Evolutionary conservation across 306 rosid species (phyloP), one percentile per base, ranked within the genome.

Genomic region (Pyrus bretschneideri): DNA sequence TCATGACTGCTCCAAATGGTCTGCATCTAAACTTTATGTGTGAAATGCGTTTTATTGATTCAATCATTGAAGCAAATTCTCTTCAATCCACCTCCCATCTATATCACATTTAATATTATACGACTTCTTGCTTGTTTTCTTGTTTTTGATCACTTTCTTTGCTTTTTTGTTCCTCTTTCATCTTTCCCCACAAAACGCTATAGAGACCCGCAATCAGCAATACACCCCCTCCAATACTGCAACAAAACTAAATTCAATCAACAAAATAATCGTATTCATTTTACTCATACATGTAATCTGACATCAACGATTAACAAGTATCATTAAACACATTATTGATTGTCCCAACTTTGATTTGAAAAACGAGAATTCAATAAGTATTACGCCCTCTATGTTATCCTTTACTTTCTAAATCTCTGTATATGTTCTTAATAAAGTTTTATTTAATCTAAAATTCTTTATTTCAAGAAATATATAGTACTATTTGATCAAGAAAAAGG

Each of bases 171-270:
- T 78, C 82, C 54, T 92, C 97, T 51, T 73, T 92, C 60, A 81
- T 89, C 87, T 95, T 95, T 31, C 93, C 98, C 97, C 97, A 95
- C 76, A 95, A 76, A 7, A 92, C 96, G 14, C 86, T 81, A 31
- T 95, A 95, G 13, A 95, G 95, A 42, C 97, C 98, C 72, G 74
- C 64, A 72, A 90, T 93, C 77, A 95, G 81, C 79, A 95, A 70
- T 72, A 89, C 21, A 21, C 88, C 86, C 61, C 98, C 98, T 75
- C 93, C 97, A 78, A 89, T 30, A 74, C 98, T 95, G 89, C 74
- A 81, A 79, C 49, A 54, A 10, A 19, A 25, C 4, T 17, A 61
- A 61, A 27, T 25, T 25, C 17, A 11, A 12, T 60, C 23, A 58
- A 2, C 1, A 58, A 58, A 58, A 58, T n/a, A 7, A 25, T 21